A percentile compares a stretch with the other conserved stretches of the same genome.
Evolutionary conservation across 805 yeast species (phyloP).

Genomic region (Lipomyces yamadae): DNA sequence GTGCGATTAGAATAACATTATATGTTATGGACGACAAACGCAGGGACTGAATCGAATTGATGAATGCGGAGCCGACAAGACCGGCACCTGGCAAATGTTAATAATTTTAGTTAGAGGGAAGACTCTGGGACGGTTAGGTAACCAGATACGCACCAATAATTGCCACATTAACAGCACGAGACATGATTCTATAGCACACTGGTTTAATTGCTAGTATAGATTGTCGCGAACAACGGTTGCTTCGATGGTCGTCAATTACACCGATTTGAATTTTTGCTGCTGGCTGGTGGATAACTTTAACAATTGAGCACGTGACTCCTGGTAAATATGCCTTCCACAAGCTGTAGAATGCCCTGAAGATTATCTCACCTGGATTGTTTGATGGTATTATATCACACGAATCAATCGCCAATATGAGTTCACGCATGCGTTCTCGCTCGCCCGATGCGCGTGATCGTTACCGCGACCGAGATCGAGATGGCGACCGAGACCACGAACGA

Average conservation of each 20-base stretch:
- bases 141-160: constrained; percentile 57
- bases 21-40: constrained; percentile 58
- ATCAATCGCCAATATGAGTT: neutral
- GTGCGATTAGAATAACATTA: constrained; percentile 81
- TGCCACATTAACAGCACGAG: constrained; percentile 66
- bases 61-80: constrained; percentile 91
- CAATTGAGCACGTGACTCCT: too few species aligned
- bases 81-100: constrained; percentile 67
- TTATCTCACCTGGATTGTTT: too few species aligned
- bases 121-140: neutral
- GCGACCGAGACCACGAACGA: constrained; percentile 3
- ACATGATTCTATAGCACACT: constrained; percentile 45
- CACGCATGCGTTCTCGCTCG: neutral
- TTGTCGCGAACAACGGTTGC: too few species aligned
- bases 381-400: neutral
- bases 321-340: too few species aligned
- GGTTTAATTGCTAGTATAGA: neutral
- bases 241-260: too few species aligned
- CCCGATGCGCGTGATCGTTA: constrained; percentile 3
- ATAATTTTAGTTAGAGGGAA: neutral
- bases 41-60: constrained; percentile 58
- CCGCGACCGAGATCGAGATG: constrained; percentile 9
- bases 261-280: too few species aligned
- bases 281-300: too few species aligned
- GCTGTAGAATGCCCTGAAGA: too few species aligned